Evolutionary conservation across 805 yeast species (phyloP), one percentile per base, ranked within the genome.

Genomic region (Yamadazyma nakazawae): DNA sequence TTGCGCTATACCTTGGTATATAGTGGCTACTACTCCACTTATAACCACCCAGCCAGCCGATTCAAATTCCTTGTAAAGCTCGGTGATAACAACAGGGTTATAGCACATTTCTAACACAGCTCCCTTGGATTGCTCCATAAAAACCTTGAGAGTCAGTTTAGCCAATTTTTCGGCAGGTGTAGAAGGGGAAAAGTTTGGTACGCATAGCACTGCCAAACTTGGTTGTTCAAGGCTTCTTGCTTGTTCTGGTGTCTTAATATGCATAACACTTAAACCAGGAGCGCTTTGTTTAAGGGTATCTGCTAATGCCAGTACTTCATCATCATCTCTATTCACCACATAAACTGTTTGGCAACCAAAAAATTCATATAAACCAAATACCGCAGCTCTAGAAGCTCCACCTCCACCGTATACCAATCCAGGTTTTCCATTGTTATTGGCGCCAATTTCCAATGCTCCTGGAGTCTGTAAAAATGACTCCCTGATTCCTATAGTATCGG

Each of bases 391-490:
- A 36, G 65, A 61, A 12, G 70, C 68, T 10, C 70, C 70, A 11
- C 70, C 70, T 6, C 68, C 68, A 5, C 70, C 68, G 43, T 63
- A 65, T 0, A 65, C 67, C 48, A 65, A 49, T 8, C 68, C 68
- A 0, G 65, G 60, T n/a, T 40, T 48, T 5, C 49, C 49, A 12
- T 48, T 49, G 45, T 18, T 28, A 16, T 34, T 42, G 48, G 37
- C 44, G 3, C 42, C 46, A 17, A 37, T 17, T 12, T 28, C 26
- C 10, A 17, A 8, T 8, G 56, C 42, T 40, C 44, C 30, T 21
- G 36, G 40, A 10, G 48, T 44, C 43, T 37, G 49, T 19, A 54
- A 35, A 34, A 64, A 60, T 7, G 70, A 49, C 48, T 64, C 63
- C 5, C 62, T 53, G 34, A 65, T 61, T 11, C 70, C 70, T 14